Evolutionary conservation across 768 basidiomycete species (phyloP).

Genomic region (Lactarius sanguifluus): DNA sequence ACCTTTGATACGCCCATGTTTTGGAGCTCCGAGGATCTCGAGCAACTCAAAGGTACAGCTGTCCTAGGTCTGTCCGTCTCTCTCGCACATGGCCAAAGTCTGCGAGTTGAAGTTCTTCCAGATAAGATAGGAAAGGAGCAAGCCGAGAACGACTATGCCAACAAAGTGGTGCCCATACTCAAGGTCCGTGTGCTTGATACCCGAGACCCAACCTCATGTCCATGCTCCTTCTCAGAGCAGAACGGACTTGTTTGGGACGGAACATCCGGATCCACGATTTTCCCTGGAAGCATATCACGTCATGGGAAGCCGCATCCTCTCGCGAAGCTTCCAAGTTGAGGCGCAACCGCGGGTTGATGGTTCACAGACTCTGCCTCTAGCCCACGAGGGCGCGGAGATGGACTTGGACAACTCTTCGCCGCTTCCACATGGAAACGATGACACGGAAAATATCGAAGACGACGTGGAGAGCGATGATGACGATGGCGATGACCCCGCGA

Average conservation of each 20-base stretch:
- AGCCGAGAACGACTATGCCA: constrained; percentile 69
- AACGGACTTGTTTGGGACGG: constrained; percentile 64
- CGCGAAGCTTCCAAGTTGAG: constrained; percentile 87
- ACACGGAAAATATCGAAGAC: constrained; percentile 41
- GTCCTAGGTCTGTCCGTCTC: constrained; percentile 65
- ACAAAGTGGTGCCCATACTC: constrained; percentile 69
- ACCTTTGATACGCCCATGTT: constrained; percentile 92
- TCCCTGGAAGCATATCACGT: constrained; percentile 76
- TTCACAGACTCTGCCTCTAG: constrained; percentile 38
- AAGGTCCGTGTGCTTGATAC: constrained; percentile 46
- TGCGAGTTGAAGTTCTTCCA: constrained; percentile 34
- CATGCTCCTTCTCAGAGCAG: constrained; percentile 49
- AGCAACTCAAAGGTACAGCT: constrained; percentile 78
- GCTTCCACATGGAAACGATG: constrained; percentile 25
- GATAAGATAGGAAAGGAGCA: constrained; percentile 86
- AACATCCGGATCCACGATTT: constrained; percentile 48
- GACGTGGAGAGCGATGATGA: constrained; percentile 43
- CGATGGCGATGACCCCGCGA: constrained; percentile 54
- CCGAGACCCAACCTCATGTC: neutral
- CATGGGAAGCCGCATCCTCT: constrained; percentile 90
- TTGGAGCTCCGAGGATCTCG: constrained; percentile 74
- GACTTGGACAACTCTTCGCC: constrained; percentile 40
- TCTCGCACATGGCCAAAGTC: neutral
- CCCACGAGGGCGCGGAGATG: constrained; percentile 23
- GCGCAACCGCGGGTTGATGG: constrained; percentile 40